Conservation (phyloP, 2,329 filamentous ascomycete species). For the Myriosclerotinia scirpicola region DNA sequence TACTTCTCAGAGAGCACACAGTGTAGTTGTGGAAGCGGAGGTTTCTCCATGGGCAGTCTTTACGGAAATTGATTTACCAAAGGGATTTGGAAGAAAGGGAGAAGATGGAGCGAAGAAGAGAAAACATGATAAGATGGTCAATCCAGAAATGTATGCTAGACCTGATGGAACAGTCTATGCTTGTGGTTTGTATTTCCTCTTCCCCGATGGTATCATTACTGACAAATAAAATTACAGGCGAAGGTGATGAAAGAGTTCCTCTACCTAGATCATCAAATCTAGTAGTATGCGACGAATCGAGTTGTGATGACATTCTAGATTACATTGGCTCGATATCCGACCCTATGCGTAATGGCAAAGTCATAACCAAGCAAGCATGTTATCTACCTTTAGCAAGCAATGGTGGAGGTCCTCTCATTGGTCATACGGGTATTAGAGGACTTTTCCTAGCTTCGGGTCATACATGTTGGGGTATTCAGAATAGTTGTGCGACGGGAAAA, state of each 20-base stretch:
- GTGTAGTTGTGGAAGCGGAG: constrained; percentile 62
- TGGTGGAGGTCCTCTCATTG: constrained; percentile 71
- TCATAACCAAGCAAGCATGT: constrained; percentile 82
- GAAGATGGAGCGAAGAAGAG: constrained; percentile 50
- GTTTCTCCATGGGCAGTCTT: constrained; percentile 79
- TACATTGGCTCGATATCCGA: constrained; percentile 69
- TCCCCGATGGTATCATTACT: background rate
- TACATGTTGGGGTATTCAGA: constrained; percentile 98
- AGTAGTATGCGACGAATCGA: constrained; percentile 70
- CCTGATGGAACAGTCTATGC: constrained; percentile 90
- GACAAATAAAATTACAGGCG: constrained; percentile 47
- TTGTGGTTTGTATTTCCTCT: constrained; percentile 61
- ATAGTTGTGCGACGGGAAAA: constrained; percentile 83
- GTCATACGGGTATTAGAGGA: constrained; percentile 69
- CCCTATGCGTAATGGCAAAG: constrained; percentile 64
- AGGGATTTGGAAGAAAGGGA: constrained; percentile 58
- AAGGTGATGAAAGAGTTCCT: constrained; percentile 74
- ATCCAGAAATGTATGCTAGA: constrained; percentile 91
- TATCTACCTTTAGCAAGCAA: constrained; percentile 68
- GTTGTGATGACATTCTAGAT: constrained; percentile 83
- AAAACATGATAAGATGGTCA: constrained; percentile 62
- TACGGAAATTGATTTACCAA: constrained; percentile 76
- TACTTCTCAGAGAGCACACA: constrained; percentile 61
- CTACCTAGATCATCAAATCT: constrained; percentile 74
- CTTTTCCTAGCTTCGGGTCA: constrained; percentile 84